Evolutionary conservation across 2,329 filamentous ascomycete species (phyloP).

Genomic region (Alternaria atra): DNA sequence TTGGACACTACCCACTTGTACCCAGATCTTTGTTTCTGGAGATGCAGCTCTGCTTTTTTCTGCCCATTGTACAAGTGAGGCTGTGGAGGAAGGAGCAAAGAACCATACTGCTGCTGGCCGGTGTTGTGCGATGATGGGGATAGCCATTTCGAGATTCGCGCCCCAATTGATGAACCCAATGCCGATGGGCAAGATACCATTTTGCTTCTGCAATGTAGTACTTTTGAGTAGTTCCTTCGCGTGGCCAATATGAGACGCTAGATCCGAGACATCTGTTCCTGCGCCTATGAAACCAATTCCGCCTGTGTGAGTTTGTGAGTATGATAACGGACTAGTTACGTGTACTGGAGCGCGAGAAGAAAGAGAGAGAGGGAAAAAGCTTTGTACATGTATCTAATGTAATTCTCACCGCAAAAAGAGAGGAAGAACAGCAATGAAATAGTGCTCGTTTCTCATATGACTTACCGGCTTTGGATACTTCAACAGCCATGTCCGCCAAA

Average conservation of each 20-base stretch:
- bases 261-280: slow-evolving; percentile 52
- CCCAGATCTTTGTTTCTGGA: slow-evolving; percentile 60
- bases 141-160: slow-evolving; percentile 54
- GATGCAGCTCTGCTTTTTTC: slow-evolving; percentile 42
- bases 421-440: not conserved
- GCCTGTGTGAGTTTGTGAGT: slow-evolving; percentile 36
- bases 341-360: not conserved
- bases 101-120: slow-evolving; percentile 71
- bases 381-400: no score
- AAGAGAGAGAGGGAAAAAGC: not conserved
- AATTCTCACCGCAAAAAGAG: not conserved
- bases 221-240: slow-evolving; percentile 32
- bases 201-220: slow-evolving; percentile 10
- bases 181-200: slow-evolving; percentile 60
- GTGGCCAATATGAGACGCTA: slow-evolving; percentile 41
- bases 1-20: slow-evolving; percentile 69
- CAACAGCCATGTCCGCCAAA: slow-evolving; percentile 64
- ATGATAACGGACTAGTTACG: not conserved
- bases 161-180: slow-evolving; percentile 70
- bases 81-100: slow-evolving; percentile 60
- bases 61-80: slow-evolving; percentile 48
- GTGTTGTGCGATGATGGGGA: slow-evolving; percentile 63
- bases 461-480: slow-evolving; percentile 64
- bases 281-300: slow-evolving; percentile 59
- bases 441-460: not conserved